phyloP scores from a whole-genome alignment of 805 yeast genomes.

The Vanderwaltozyma yarrowii region DNA sequence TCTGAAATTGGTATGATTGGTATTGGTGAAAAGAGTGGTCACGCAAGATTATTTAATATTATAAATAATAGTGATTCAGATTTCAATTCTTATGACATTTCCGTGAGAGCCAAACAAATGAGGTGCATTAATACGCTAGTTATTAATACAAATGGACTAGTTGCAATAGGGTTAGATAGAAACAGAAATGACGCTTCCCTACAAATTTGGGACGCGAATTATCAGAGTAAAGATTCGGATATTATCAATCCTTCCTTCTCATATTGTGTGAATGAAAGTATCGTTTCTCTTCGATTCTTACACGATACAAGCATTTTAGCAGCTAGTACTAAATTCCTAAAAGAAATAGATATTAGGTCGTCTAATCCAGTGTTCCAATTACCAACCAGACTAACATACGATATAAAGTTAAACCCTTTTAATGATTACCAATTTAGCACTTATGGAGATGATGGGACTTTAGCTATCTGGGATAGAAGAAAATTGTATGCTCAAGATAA shows the following conservation, averaged over 20 bases:
- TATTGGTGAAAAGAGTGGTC: constrained; percentile 68
- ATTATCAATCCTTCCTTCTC: constrained; percentile 45
- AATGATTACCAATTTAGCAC: constrained; percentile 61
- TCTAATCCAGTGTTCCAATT: constrained; percentile 60
- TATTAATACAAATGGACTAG: constrained; percentile 51
- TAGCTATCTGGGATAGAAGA: constrained; percentile 76
- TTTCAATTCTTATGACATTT: constrained; percentile 10
- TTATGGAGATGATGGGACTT: constrained; percentile 71
- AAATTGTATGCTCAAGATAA: constrained; percentile 32
- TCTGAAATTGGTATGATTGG: constrained; percentile 49
- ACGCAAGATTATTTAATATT: constrained; percentile 52
- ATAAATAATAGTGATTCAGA: constrained; percentile 17
- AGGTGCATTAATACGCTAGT: constrained; percentile 70
- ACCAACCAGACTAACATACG: constrained; percentile 63
- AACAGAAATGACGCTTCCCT: constrained; percentile 67
- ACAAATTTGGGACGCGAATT: constrained; percentile 69
- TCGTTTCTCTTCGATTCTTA: constrained; percentile 57
- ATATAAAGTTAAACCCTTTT: constrained; percentile 59
- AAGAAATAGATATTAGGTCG: constrained; percentile 67
- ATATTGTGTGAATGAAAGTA: constrained; percentile 63
- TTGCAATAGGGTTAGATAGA: constrained; percentile 74
- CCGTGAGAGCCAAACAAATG: constrained; percentile 49
- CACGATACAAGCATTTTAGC: constrained; percentile 53
- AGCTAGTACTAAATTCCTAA: constrained; percentile 65
- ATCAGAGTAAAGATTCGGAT: constrained; percentile 44